Conservation (phyloP, 768 basidiomycete species). For the Guyanaporus albipodus region DNA sequence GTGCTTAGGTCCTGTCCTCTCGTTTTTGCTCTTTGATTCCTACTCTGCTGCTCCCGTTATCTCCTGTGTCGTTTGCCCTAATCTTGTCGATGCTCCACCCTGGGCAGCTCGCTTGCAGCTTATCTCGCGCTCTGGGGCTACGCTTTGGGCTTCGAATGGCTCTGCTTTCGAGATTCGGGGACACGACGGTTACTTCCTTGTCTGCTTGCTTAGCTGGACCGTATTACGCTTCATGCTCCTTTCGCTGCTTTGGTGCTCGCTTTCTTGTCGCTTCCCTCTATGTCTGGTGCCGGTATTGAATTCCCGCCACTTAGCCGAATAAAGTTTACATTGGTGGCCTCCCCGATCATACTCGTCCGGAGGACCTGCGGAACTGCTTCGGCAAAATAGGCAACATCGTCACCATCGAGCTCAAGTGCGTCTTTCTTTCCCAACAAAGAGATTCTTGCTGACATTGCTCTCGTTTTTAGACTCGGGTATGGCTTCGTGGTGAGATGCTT, state of each 20-base stretch:
- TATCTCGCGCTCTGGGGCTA: conserved; percentile 16
- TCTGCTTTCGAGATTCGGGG: conserved; percentile 26
- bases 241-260: conserved; percentile 37
- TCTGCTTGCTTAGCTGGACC: conserved; percentile 37
- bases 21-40: conserved; percentile 27
- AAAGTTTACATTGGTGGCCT: conserved; percentile 91
- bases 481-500: conserved; percentile 75
- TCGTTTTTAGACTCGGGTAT: conserved; percentile 64
- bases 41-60: conserved; percentile 20
- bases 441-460: conserved; percentile 10
- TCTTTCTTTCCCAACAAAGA: conserved; percentile 19
- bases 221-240: conserved; percentile 18
- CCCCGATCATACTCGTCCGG: conserved; percentile 80
- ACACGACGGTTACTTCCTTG: conserved; percentile 33
- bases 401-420: conserved; percentile 82
- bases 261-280: conserved; percentile 42
- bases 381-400: conserved; percentile 76
- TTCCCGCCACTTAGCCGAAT: conserved; percentile 76
- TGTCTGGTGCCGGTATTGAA: conserved; percentile 59
- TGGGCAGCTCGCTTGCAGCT: conserved; percentile 15
- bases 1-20: conserved; percentile 73
- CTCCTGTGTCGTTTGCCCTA: conserved; percentile 14
- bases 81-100: conserved; percentile 18
- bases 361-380: conserved; percentile 83
- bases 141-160: conserved; percentile 21